Evolutionary conservation across 83 land plant genomes (phyloP), one percentile per base, ranked within the genome.

Genomic region (Thuja plicata): DNA sequence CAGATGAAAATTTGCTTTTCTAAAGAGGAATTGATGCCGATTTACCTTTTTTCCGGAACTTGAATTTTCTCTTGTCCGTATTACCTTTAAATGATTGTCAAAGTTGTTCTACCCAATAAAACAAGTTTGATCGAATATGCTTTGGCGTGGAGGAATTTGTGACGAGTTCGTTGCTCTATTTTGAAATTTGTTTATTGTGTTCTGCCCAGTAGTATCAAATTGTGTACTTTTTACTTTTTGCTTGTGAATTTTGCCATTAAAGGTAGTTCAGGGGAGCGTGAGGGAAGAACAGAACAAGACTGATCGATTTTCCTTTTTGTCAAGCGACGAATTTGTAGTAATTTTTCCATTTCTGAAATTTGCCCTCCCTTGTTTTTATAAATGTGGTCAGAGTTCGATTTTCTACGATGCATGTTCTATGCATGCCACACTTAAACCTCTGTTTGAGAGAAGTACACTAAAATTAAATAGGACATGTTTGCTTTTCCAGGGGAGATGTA

Each of bases 91-190:
- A 93, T 94, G 21, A 93, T 93, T 85, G 92, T 93, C 1, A 92
- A 94, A 83, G 93, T 94, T 52, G 92, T 93, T 57, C 91, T 90
- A 93, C 93, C 93, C 17, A 83, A 87, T 27, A 66, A 66, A 62
- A 66, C n/a, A 66, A 66, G 10, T 8, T n/a, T 66, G 10, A 27
- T 66, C n/a, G 73, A 24, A 66, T 24, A 24, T 91, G 35, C 84
- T 54, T 37, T 24, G 37, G 27, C n/a, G n/a, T 24, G 30, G 9
- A 8, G 24, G 32, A 66, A 66, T 66, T 66, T 66, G 73, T 24
- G 30, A 27, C 8, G 73, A 66, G 9, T 66, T 27, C 9, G 2
- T 27, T 66, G 10, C 73, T 66, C 9, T 7, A 24, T 27, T 27
- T 66, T 7, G 10, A 54, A 62, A 24, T 62, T 62, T 24, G 8